Evolutionary conservation across 352 stramenopile genomes (phyloP).

Genomic region (Globisporangium irregulare): DNA sequence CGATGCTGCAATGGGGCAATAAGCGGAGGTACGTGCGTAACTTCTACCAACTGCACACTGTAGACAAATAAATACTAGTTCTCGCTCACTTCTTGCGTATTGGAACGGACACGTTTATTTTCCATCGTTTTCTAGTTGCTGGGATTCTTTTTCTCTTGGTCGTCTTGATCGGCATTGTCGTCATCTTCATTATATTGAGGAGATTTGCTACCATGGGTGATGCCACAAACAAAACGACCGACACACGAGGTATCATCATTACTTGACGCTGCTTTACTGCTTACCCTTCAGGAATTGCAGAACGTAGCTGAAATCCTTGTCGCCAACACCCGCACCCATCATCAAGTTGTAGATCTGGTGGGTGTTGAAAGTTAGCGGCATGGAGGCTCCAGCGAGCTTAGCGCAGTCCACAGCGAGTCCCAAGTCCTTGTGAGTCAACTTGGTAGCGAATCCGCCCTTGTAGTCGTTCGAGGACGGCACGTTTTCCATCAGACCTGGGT

Average conservation of each 20-base stretch:
- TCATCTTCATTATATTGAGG: background rate
- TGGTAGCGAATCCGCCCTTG: conserved; percentile 88
- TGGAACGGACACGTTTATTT: conserved; percentile 17
- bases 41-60: background rate
- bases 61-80: background rate
- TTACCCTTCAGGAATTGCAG: conserved; percentile 81
- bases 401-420: conserved; percentile 91
- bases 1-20: conserved; percentile 66
- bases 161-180: background rate
- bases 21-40: conserved; percentile 8
- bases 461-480: conserved; percentile 88
- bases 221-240: conserved; percentile 4
- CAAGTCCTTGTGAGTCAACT: conserved; percentile 97
- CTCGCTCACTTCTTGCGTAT: background rate
- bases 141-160: conserved; percentile 1
- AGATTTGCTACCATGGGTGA: background rate
- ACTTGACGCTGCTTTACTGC: conserved; percentile 26
- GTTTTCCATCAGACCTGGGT: conserved; percentile 89
- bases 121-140: conserved; percentile 15
- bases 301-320: conserved; percentile 88
- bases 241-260: background rate
- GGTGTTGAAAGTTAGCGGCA: conserved; percentile 71
- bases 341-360: conserved; percentile 88
- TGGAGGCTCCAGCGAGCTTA: conserved; percentile 74
- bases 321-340: conserved; percentile 59